These are phyloP conservation scores for Coniochaeta pulveracea DNA, from an alignment of 2,329 filamentous ascomycete genomes.

Conservation along the genomic window DNA sequence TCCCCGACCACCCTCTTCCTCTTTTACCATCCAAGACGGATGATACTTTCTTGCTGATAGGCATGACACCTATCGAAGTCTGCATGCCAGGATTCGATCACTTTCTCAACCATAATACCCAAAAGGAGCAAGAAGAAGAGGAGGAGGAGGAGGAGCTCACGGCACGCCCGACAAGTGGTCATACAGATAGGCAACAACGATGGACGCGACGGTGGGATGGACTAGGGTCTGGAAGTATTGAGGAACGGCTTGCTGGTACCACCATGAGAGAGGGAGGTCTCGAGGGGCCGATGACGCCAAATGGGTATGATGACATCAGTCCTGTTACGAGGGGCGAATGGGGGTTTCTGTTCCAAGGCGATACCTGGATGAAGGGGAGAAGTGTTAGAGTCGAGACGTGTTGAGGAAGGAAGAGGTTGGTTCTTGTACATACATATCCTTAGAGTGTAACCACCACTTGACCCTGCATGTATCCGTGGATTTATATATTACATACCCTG, in stretches of 20 bases:
- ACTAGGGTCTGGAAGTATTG: slow-evolving; percentile 1
- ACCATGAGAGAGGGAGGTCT: slow-evolving; percentile 13
- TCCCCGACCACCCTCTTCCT: neutral
- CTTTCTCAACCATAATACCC: neutral
- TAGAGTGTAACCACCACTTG: too few species aligned
- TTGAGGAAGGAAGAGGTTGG: slow-evolving; percentile 16
- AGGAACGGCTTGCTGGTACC: slow-evolving; percentile 4
- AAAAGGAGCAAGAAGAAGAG: neutral
- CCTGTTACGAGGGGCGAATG: slow-evolving; percentile 52
- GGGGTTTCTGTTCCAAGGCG: slow-evolving; percentile 46
- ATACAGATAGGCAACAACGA: neutral
- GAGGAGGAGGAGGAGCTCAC: slow-evolving; percentile 13
- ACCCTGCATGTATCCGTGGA: too few species aligned
- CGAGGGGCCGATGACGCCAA: slow-evolving; percentile 42
- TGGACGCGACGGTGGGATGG: slow-evolving; percentile 3
- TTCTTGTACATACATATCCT: too few species aligned
- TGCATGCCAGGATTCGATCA: neutral
- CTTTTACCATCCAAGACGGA: neutral
- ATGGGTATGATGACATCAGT: slow-evolving; percentile 50
- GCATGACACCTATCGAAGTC: slow-evolving; percentile 1
- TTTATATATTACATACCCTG: too few species aligned
- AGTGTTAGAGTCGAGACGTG: slow-evolving; percentile 42
- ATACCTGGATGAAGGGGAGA: slow-evolving; percentile 20
- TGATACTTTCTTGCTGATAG: neutral
- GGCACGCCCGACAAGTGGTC: slow-evolving; percentile 12